phyloP scores from a whole-genome alignment of 371 early-diverging fungal species.

The Rhizopus microsporus region DNA sequence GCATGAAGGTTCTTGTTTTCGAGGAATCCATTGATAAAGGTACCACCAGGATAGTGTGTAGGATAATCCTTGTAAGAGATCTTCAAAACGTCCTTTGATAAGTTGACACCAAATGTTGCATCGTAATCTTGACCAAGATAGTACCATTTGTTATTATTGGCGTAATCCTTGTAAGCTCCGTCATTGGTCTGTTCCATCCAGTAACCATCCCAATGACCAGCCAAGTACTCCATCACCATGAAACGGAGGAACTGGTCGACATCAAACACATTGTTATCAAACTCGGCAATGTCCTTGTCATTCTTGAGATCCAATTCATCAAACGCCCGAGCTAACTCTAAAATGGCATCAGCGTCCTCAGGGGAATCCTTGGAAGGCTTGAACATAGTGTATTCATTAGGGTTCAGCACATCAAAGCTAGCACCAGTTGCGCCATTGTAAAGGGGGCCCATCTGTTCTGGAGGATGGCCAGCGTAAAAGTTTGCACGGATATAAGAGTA shows the following conservation, averaged over 20 bases:
- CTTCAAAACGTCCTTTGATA: slow-evolving; percentile 29
- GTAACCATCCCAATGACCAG: slow-evolving; percentile 60
- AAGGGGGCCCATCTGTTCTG: slow-evolving; percentile 48
- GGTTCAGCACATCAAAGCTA: slow-evolving; percentile 31
- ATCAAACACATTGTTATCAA: slow-evolving; percentile 39
- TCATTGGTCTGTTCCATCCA: slow-evolving; percentile 56
- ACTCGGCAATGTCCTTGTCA: slow-evolving; percentile 33
- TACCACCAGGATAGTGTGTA: slow-evolving; percentile 33
- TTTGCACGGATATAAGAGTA: slow-evolving; percentile 54
- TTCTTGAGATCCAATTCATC: slow-evolving; percentile 31
- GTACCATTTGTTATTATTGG: slow-evolving; percentile 44
- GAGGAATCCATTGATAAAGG: slow-evolving; percentile 54
- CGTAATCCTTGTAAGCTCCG: slow-evolving; percentile 55
- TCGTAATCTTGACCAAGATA: slow-evolving; percentile 60
- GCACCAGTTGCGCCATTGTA: slow-evolving; percentile 61
- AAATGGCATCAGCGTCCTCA: slow-evolving; percentile 27
- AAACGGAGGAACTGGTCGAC: slow-evolving; percentile 53
- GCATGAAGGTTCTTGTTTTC: slow-evolving; percentile 35
- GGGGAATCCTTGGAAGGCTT: slow-evolving; percentile 26
- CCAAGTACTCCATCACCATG: slow-evolving; percentile 61
- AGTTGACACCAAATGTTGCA: slow-evolving; percentile 57
- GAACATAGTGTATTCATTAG: slow-evolving; percentile 34
- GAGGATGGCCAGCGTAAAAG: slow-evolving; percentile 51
- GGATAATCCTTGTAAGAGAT: slow-evolving; percentile 45
- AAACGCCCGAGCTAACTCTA: slow-evolving; percentile 36